phyloP scores from a whole-genome alignment of 176 grass and related monocot genomes.

The Carex littledalei region DNA sequence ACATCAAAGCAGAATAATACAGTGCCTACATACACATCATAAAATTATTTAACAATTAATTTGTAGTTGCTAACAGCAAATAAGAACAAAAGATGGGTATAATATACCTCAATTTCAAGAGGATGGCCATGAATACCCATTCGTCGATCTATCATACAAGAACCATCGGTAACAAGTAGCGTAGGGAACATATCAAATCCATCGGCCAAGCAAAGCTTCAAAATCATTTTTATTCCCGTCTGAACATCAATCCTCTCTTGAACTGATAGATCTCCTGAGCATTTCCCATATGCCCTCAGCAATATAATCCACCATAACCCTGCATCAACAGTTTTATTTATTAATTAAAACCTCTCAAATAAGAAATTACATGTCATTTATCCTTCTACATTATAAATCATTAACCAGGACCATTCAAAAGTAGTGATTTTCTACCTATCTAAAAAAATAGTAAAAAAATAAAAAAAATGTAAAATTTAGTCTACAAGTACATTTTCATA shows the following conservation, averaged over 20 bases:
- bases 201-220: constrained; percentile 86
- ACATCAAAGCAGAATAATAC: constrained; percentile 88
- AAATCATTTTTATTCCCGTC: constrained; percentile 90
- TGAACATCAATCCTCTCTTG: constrained; percentile 96
- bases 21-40: constrained; percentile 48
- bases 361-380: not conserved
- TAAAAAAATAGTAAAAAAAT: too few species aligned
- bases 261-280: constrained; percentile 73
- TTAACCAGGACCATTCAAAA: not conserved
- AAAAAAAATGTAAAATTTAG: too few species aligned
- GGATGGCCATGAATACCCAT: constrained; percentile 94
- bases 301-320: constrained; percentile 96
- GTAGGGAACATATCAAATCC: constrained; percentile 96
- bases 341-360: not conserved
- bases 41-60: constrained; percentile 18
- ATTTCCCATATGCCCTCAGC: constrained; percentile 83
- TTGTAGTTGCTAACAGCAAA: not conserved
- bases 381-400: not conserved
- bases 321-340: constrained; percentile 28
- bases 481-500: too few species aligned
- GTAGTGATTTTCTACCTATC: too few species aligned
- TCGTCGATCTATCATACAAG: constrained; percentile 88
- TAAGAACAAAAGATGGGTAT: constrained; percentile 1
- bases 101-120: constrained; percentile 71
- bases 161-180: constrained; percentile 82